Conservation (phyloP, 768 basidiomycete species). For the Mycena rosella region DNA sequence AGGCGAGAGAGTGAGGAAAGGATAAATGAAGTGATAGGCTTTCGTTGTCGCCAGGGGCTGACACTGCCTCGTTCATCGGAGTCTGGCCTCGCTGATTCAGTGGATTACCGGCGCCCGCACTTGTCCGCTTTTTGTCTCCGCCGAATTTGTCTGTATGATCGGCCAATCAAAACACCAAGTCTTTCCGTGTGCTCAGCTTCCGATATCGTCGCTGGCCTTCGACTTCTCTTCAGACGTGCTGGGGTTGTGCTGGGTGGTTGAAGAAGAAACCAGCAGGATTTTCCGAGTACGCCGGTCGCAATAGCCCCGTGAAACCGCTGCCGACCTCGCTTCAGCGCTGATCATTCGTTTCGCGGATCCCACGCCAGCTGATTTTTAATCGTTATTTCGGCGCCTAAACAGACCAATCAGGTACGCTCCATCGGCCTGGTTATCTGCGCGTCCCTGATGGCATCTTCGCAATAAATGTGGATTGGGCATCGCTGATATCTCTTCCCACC, state of each 20-base stretch:
- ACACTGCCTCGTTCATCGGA: not conserved
- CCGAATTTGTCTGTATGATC: not conserved
- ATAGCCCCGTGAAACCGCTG: not conserved
- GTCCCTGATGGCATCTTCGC: too few relatives aligned
- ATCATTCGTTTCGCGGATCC: not conserved
- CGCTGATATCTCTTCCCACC: conserved; percentile 9
- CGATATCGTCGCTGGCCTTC: not conserved
- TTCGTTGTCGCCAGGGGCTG: too few relatives aligned
- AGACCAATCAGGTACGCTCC: too few relatives aligned
- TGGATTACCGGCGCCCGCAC: not conserved
- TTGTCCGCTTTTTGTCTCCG: not conserved
- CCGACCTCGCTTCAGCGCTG: not conserved
- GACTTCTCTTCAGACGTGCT: not conserved
- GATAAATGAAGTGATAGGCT: too few relatives aligned
- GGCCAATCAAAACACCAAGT: not conserved
- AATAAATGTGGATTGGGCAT: conserved; percentile 3
- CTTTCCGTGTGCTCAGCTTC: not conserved
- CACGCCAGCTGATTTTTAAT: not conserved
- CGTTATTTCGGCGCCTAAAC: too few relatives aligned
- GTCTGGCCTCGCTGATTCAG: not conserved
- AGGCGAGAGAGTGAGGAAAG: too few relatives aligned
- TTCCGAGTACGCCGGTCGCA: too few relatives aligned
- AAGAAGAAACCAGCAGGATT: not conserved
- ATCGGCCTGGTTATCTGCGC: too few relatives aligned
- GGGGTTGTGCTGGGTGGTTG: too few relatives aligned